Conservation (phyloP, 345 rosid genomes). For the Pugionium cornutum region DNA sequence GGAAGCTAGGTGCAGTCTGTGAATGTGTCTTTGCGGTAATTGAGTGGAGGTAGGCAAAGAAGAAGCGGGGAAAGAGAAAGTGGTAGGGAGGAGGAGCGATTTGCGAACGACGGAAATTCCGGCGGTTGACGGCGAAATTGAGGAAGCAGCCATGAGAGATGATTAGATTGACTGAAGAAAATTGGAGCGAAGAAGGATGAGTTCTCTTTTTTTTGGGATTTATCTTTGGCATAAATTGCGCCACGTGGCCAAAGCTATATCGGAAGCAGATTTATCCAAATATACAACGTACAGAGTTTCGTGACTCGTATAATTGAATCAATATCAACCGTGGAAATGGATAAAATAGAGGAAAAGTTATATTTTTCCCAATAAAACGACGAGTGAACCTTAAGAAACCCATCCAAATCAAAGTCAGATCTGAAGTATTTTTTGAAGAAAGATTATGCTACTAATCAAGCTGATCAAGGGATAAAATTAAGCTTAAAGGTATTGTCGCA, state of each 20-base stretch:
- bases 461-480: too few species aligned
- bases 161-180: slow-evolving; percentile 14
- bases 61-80: slow-evolving; percentile 32
- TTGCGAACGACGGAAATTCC: slow-evolving; percentile 16
- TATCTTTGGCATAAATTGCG: slow-evolving; percentile 6
- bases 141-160: slow-evolving; percentile 39
- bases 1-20: slow-evolving; percentile 32
- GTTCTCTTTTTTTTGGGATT: slow-evolving; percentile 3
- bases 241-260: slow-evolving; percentile 35
- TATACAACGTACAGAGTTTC: too few species aligned
- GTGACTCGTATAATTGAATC: too few species aligned
- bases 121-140: slow-evolving; percentile 31
- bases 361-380: too few species aligned
- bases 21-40: slow-evolving; percentile 44
- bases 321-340: too few species aligned
- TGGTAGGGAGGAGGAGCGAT: slow-evolving; percentile 28
- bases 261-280: slow-evolving; percentile 19
- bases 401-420: too few species aligned
- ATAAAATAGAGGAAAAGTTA: too few species aligned
- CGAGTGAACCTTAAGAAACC: too few species aligned
- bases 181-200: slow-evolving; percentile 11
- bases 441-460: background rate
- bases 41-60: slow-evolving; percentile 43
- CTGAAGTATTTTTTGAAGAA: background rate
- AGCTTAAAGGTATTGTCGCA: too few species aligned